Conservation (phyloP, 441 rosid genomes). For the Croton laevigatus region DNA sequence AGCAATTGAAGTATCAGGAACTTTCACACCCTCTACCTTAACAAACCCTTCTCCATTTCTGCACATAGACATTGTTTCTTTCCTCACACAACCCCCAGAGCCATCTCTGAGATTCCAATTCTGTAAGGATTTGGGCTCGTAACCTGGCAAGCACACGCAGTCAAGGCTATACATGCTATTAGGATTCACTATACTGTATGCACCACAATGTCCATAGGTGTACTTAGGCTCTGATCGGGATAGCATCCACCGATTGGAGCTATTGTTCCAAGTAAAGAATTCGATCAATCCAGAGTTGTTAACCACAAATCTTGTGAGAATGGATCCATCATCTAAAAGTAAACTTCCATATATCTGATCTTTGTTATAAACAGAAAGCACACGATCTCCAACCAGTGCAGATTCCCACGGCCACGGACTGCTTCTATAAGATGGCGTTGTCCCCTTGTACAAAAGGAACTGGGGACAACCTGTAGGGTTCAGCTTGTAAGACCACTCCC, state of each 20-base stretch:
- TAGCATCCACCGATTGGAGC: conserved; percentile 15
- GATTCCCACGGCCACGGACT: conserved; percentile 26
- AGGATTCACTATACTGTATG: conserved; percentile 18
- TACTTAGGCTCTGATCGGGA: conserved; percentile 24
- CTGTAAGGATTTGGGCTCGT: conserved; percentile 13
- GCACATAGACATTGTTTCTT: conserved; percentile 15
- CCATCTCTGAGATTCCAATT: conserved; percentile 23
- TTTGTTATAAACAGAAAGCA: conserved; percentile 20
- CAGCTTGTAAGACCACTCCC: conserved; percentile 40
- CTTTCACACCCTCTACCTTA: too few species aligned
- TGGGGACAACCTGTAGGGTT: conserved; percentile 50
- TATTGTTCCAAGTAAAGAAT: conserved; percentile 25
- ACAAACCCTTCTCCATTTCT: too few species aligned
- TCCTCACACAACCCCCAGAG: conserved; percentile 31
- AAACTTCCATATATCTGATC: conserved; percentile 23
- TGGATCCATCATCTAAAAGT: neutral
- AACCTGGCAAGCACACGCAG: conserved; percentile 30
- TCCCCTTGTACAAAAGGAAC: conserved; percentile 33
- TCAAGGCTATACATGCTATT: conserved; percentile 13
- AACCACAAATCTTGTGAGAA: conserved; percentile 17
- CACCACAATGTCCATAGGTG: conserved; percentile 30
- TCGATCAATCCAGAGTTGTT: conserved; percentile 4
- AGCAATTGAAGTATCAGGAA: too few species aligned
- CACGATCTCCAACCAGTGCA: neutral
- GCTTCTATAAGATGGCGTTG: conserved; percentile 16